A percentile compares a stretch with the other conserved stretches of the same genome.
These are phyloP conservation scores for Paxillus involutus DNA, from an alignment of 768 basidiomycete species.

Conservation along the genomic window DNA sequence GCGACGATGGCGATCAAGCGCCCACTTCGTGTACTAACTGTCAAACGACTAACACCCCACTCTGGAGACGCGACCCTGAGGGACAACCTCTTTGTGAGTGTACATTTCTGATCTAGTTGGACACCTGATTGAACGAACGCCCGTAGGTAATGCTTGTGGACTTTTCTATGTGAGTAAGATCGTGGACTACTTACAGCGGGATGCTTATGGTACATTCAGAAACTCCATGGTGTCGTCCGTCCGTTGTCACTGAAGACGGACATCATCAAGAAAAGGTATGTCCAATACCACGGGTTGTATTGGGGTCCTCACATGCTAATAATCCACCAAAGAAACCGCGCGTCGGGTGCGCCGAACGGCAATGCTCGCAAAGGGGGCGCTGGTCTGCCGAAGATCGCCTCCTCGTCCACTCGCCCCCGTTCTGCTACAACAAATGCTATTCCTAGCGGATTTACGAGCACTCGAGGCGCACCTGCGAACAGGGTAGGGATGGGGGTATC, in stretches of 20 bases:
- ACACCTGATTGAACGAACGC: slow-evolving; percentile 13
- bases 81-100: slow-evolving; percentile 86
- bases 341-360: slow-evolving; percentile 70
- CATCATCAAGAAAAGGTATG: slow-evolving; percentile 93
- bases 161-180: slow-evolving; percentile 79
- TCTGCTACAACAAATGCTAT: slow-evolving; percentile 64
- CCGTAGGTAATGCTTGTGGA: slow-evolving; percentile 83
- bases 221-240: slow-evolving; percentile 93
- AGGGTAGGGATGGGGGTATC: slow-evolving; percentile 20
- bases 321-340: slow-evolving; percentile 60
- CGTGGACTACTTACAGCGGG: not conserved
- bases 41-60: slow-evolving; percentile 90
- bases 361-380: slow-evolving; percentile 61
- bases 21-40: slow-evolving; percentile 94
- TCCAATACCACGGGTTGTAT: not conserved
- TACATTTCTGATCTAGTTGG: slow-evolving; percentile 3
- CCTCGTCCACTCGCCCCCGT: slow-evolving; percentile 70
- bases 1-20: slow-evolving; percentile 66
- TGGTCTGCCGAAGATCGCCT: slow-evolving; percentile 74
- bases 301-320: slow-evolving; percentile 1
- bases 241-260: slow-evolving; percentile 96
- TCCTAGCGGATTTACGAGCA: slow-evolving; percentile 44
- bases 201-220: slow-evolving; percentile 47
- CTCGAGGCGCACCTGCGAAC: slow-evolving; percentile 38
- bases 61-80: slow-evolving; percentile 92